These are phyloP conservation scores for Larix kaempferi DNA, from an alignment of 75 land plant genomes.

Conservation along the genomic window DNA sequence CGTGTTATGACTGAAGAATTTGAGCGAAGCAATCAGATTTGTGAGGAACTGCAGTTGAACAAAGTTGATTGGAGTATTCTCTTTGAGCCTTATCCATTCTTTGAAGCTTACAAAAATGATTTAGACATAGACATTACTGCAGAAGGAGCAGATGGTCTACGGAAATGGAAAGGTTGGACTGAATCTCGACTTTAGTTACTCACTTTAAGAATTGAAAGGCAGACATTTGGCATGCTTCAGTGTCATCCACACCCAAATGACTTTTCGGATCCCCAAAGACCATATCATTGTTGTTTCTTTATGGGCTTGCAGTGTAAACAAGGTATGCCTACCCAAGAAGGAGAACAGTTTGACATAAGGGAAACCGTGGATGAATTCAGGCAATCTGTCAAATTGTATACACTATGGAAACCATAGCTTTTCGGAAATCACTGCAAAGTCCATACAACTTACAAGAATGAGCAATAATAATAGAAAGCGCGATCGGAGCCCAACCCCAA, in stretches of 20 bases:
- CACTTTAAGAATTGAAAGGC: slow-evolving; percentile 80
- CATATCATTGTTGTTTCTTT: slow-evolving; percentile 62
- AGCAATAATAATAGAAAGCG: too few relatives aligned
- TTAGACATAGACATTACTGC: slow-evolving; percentile 83
- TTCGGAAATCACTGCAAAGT: too few relatives aligned
- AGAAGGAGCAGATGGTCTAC: slow-evolving; percentile 70
- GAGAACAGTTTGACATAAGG: slow-evolving; percentile 82
- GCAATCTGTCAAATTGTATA: slow-evolving; percentile 52
- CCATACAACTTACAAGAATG: too few relatives aligned
- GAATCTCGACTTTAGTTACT: slow-evolving; percentile 88
- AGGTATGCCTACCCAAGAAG: slow-evolving; percentile 60
- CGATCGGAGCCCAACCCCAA: too few relatives aligned
- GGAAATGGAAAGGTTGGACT: slow-evolving; percentile 95
- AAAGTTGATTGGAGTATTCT: slow-evolving; percentile 64
- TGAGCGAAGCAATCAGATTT: slow-evolving; percentile 70
- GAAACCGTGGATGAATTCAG: slow-evolving; percentile 83
- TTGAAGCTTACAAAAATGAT: slow-evolving; percentile 90
- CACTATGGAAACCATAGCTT: slow-evolving; percentile 66
- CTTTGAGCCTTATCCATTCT: slow-evolving; percentile 78
- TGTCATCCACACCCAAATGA: slow-evolving; percentile 92
- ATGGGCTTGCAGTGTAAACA: slow-evolving; percentile 89
- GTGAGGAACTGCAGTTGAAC: slow-evolving; percentile 77
- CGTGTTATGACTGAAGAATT: slow-evolving; percentile 94
- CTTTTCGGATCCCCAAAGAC: slow-evolving; percentile 62
- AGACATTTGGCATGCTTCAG: slow-evolving; percentile 83